Percentiles rank a stretch among this genome's conserved stretches.
Evolutionary conservation across 116 monocot species (phyloP).

Genomic region (Trichopus zeylanicus): DNA sequence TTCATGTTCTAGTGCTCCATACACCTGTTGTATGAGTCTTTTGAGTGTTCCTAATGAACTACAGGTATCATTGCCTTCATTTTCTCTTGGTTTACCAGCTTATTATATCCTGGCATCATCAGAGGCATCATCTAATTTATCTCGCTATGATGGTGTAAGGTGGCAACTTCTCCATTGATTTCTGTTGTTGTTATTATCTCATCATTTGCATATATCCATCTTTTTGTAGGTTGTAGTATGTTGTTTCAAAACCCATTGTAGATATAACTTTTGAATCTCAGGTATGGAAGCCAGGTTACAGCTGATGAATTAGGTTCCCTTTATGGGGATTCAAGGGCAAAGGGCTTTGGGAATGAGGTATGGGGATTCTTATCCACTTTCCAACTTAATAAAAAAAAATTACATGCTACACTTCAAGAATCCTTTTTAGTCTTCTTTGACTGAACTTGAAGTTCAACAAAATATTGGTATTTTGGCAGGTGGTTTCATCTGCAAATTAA

Average conservation of each 20-base stretch:
- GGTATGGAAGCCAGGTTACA: conserved; percentile 80
- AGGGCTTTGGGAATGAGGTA: conserved; percentile 90
- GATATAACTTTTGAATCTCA: conserved; percentile 16
- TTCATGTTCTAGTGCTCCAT: no score
- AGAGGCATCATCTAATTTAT: conserved; percentile 97
- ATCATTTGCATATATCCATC: background rate
- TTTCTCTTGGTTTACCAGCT: conserved; percentile 94
- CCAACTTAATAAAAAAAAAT: background rate
- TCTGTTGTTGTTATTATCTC: no score
- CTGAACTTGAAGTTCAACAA: background rate
- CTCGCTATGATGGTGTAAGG: conserved; percentile 99
- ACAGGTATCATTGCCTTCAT: conserved; percentile 90
- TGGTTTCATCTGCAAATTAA: conserved; percentile 7
- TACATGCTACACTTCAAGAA: no score
- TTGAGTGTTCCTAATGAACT: background rate
- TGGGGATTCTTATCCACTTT: background rate
- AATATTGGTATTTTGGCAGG: background rate
- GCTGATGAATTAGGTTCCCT: conserved; percentile 66
- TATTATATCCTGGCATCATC: conserved; percentile 96
- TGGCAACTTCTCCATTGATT: conserved; percentile 11
- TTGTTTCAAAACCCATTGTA: no score
- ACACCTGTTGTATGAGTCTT: no score
- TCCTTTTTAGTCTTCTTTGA: background rate
- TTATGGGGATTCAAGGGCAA: conserved; percentile 83
- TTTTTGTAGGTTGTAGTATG: no score